Evolutionary conservation across 768 basidiomycete genomes (phyloP).

Genomic region (Tricholoma saponaceum): DNA sequence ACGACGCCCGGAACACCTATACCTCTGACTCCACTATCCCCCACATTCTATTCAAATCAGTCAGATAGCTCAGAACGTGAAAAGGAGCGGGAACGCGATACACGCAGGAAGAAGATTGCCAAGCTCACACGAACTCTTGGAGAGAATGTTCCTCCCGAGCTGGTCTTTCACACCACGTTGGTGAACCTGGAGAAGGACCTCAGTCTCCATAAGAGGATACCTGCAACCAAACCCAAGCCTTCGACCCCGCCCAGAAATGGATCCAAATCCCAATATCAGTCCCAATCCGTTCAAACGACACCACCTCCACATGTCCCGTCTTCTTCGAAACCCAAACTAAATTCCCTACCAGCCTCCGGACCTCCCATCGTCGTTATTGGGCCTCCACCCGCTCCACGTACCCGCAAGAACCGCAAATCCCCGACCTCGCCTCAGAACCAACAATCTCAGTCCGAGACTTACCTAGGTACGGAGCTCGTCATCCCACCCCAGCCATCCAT

Average conservation of each 20-base stretch:
- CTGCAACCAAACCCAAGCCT: not conserved
- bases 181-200: not conserved
- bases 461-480: not conserved
- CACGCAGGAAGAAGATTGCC: constrained; percentile 37
- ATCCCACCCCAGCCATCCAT: not conserved
- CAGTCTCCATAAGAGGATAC: not conserved
- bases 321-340: not conserved
- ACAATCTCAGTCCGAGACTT: not conserved
- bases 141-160: constrained; percentile 46
- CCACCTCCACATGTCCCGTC: not conserved
- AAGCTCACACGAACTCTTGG: constrained; percentile 51
- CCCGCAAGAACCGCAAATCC: not conserved
- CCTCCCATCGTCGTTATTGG: not conserved
- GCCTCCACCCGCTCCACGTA: not conserved
- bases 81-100: constrained; percentile 26
- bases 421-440: not conserved
- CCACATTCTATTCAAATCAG: constrained; percentile 16
- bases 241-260: not conserved
- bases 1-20: constrained; percentile 15
- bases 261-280: not conserved
- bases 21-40: constrained; percentile 12
- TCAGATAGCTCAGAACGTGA: not conserved
- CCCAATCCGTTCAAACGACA: not conserved
- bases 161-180: constrained; percentile 29
- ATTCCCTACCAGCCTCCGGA: not conserved